A percentile compares a stretch with the other conserved stretches of the same genome.
Conservation (phyloP, 441 rosid species). For the Aleurites moluccanus region DNA sequence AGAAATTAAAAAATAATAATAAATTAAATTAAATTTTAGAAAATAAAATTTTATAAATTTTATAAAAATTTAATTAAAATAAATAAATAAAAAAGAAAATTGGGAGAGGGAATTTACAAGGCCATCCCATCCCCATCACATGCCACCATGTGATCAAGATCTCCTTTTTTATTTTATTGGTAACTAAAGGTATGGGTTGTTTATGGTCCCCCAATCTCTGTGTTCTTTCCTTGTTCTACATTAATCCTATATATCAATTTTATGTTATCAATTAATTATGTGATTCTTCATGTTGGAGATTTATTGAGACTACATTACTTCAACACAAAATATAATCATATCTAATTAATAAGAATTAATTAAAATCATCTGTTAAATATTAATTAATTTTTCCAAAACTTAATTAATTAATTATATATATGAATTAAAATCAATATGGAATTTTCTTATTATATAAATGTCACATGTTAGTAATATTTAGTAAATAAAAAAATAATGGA, state of each 20-base stretch:
- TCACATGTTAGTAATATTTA: too few relatives aligned
- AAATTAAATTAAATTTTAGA: neutral
- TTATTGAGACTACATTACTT: constrained; percentile 4
- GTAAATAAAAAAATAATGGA: too few relatives aligned
- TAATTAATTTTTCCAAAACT: too few relatives aligned
- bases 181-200: constrained; percentile 52
- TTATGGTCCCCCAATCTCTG: constrained; percentile 52
- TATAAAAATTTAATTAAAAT: neutral
- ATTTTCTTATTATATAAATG: too few relatives aligned
- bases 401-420: too few relatives aligned
- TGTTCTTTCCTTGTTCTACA: constrained; percentile 32
- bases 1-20: neutral
- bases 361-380: too few relatives aligned
- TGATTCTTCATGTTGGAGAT: constrained; percentile 14
- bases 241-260: constrained; percentile 15
- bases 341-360: too few relatives aligned
- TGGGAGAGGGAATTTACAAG: constrained; percentile 10
- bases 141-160: constrained; percentile 54
- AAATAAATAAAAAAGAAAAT: neutral
- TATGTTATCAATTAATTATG: constrained; percentile 20
- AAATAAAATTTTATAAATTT: neutral
- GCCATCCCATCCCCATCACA: constrained; percentile 46
- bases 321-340: neutral
- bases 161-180: constrained; percentile 29
- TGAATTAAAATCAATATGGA: too few relatives aligned